Conservation (phyloP, 345 rosid species). For the Pistacia atlantica region DNA sequence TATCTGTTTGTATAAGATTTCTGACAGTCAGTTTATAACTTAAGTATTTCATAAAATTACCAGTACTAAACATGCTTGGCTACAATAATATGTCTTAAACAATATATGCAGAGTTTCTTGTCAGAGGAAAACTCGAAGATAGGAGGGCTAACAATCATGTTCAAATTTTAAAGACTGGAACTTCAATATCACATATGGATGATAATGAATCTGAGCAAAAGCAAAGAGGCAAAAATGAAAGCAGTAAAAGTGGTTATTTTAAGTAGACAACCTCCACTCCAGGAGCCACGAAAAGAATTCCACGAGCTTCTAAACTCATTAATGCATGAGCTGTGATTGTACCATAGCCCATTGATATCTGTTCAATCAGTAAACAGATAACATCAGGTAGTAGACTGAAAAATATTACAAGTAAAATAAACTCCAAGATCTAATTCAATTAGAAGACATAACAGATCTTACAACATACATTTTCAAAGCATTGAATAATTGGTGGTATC, state of each 20-base stretch:
- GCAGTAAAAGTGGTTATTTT: not conserved
- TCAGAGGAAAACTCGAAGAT: not conserved
- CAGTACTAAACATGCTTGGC: not conserved
- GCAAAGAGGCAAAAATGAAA: conserved; percentile 9
- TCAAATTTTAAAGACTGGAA: not conserved
- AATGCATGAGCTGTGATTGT: conserved; percentile 82
- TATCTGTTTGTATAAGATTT: too few species aligned
- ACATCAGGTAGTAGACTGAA: conserved; percentile 13
- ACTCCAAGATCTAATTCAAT: conserved; percentile 8
- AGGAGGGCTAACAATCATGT: not conserved
- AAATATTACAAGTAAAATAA: not conserved
- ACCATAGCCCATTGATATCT: conserved; percentile 97
- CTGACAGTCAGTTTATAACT: too few species aligned
- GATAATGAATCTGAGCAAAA: not conserved
- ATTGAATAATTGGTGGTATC: not conserved
- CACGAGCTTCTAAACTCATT: conserved; percentile 94
- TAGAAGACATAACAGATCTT: not conserved
- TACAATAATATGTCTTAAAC: not conserved
- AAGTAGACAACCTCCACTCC: conserved; percentile 76
- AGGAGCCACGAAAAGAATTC: conserved; percentile 78
- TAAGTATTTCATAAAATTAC: not conserved
- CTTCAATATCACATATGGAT: not conserved
- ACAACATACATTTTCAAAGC: not conserved
- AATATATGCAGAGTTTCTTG: not conserved
- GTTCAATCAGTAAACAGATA: conserved; percentile 26